Evolutionary conservation across 1,139 yeast genomes (phyloP), one percentile per base, ranked within the genome.

Genomic region (Nematodospora anomalae): DNA sequence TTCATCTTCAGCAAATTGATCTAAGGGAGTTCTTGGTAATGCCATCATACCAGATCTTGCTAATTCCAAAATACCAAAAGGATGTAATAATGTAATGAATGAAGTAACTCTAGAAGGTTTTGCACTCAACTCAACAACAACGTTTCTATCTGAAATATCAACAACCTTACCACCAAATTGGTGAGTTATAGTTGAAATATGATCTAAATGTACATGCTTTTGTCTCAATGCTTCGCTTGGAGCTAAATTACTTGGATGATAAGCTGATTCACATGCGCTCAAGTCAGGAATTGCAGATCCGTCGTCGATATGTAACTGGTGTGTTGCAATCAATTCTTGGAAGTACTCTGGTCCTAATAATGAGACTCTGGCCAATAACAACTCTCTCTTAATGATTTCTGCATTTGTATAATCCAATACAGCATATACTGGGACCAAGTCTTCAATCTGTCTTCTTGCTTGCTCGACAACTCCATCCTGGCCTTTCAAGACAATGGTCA

Each of bases 1-100:
- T 23, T 74, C 79, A 33, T 73, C 76, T 27, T 62, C 70, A 28
- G 47, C 53, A 22, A 64, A 62, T 41, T 73, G 75, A 40, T 76
- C 82, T 53, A 88, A 69, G 33, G 97, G 97, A 35, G 97, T 88
- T 75, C 97, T 82, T 57, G 97, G 95, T 55, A 92, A 74, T 7
- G 97, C 98, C 89, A 92, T 88, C 95, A 90, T 88, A 66, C 98
- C 98, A 16, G 96, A 84, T 67, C 98, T 80, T 33, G 97, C 96
- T 52, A 92, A 84, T 67, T 92, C 98, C 60, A 92, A 75, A 42
- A 92, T 83, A 53, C 98, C 98, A 58, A 92, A 92, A 34, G 98
- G 98, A 58, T 88, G 94, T 57, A 90, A 74, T 56, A 92, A 78
- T 48, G 86, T 87, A 58, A 92, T 78, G 63, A 89, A 89, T 28